phyloP scores from a whole-genome alignment of 768 basidiomycete genomes.

The Pleurotus pulmonarius region DNA sequence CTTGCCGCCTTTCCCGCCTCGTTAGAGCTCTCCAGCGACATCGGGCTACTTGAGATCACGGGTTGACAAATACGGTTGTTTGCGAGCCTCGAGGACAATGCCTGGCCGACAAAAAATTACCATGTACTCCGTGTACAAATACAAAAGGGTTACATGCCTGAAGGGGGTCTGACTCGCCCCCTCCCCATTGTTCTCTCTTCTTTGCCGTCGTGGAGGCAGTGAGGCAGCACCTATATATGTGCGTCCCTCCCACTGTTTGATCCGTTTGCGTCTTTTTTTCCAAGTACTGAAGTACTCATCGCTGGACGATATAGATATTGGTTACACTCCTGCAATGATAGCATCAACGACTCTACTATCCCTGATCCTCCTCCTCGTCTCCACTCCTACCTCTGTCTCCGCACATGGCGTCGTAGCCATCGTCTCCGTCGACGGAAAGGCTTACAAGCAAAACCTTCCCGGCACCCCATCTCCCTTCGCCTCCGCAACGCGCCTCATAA shows the following conservation, averaged over 20 bases:
- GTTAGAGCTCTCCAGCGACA: too few relatives aligned
- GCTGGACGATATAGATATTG: conserved; percentile 4
- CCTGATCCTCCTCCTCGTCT: background rate
- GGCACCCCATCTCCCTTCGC: conserved; percentile 7
- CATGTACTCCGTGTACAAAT: background rate
- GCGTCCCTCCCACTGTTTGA: background rate
- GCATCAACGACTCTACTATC: background rate
- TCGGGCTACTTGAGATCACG: too few relatives aligned
- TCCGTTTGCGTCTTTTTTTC: background rate
- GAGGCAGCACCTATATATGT: background rate
- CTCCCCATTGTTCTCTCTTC: background rate
- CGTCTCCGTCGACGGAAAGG: conserved; percentile 36
- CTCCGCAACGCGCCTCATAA: conserved; percentile 33
- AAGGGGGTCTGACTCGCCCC: background rate
- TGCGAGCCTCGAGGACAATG: background rate
- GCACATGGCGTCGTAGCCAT: conserved; percentile 42
- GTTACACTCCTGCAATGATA: background rate
- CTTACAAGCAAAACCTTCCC: conserved; percentile 33
- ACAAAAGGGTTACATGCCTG: background rate
- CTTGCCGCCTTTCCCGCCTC: too few relatives aligned
- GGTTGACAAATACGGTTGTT: too few relatives aligned
- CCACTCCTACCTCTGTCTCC: background rate
- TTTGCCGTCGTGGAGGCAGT: background rate
- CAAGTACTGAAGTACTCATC: too few relatives aligned
- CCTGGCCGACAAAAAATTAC: background rate